Base-by-base conservation (phyloP, 768 basidiomycete species). In the Mycena pura region DNA sequence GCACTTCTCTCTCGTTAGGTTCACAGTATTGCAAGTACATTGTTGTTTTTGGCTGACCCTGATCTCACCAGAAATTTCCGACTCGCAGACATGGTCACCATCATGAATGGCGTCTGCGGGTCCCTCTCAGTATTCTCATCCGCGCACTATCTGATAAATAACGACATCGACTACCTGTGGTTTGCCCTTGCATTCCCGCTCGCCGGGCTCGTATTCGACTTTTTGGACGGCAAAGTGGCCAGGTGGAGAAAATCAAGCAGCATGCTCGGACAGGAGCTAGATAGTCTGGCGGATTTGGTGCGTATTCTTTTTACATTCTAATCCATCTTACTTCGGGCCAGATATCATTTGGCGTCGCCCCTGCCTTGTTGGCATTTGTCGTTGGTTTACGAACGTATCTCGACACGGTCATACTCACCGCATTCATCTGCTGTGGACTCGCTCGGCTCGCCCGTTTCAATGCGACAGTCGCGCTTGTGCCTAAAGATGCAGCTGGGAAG, bases 51-150 rank as follows among this genome's bases (percentile, higher is more conserved):
- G 19, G 66, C 67, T 64, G 57, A 66, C 59, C 56, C 59, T 24
- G 27, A 24, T 55, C 56, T 38, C 55, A 54, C 54, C 69, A 97
- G 97, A 68, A 99, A 98, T 76, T 99, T 99, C 73, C 93, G 96
- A 52, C 86, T 99, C 25, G 97, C 97, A 66, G 97, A 99, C 80
- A 84, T 97, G 50, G 95, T 99, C 69, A 99, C 97, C 32, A 95
- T 99, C 65, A 95, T 96, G 90, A 99, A 99, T 73, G 97, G 97
- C 43, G 91, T 99, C 75, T 99, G 97, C 78, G 97, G 97, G 58
- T 92, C 92, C 17, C 90, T 96, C 68, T 98, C 95, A 25, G 86
- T 99, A 72, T 95, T 99, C 76, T 92, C 90, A 34, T 95, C 93
- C 6, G 95, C 93, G 44, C 87, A 88, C 51, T 99, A 96, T 81